Base-by-base conservation (phyloP, 306 rosid genomes). In the Corylus avellana region DNA sequence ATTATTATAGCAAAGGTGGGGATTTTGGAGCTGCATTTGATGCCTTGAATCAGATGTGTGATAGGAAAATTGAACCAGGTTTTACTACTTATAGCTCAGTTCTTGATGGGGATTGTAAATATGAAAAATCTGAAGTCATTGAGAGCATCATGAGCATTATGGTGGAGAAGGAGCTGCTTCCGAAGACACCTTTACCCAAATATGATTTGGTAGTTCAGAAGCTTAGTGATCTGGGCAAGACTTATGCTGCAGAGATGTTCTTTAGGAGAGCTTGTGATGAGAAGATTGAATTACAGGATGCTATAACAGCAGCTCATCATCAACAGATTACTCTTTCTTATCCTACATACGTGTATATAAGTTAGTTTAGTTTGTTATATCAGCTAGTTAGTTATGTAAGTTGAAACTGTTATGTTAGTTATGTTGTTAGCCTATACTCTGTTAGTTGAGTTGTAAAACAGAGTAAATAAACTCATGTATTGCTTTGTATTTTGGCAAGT, bases 41-140 rank as follows among this genome's bases (percentile, higher is more conserved):
- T 51, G n/a, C 70, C 72, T 85, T 85, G 47, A 78, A 78, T 49
- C 73, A 83, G 72, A 85, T 87, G 87, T 59, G 62, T 61, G 81
- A 69, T 8, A 75, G 80, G 58, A 80, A 79, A 74, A 20, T 82
- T 20, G 46, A 76, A 9, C 78, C 82, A 0, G 81, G 76, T 75
- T 82, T 85, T 77, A 54, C 73, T 78, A 72, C 84, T 75, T 78
- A 46, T 67, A 75, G 82, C 70, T 83, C 82, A 20, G 74, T 87
- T 51, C 87, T 87, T 42, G 82, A 87, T 80, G 91, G 91, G 16
- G 91, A 88, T 0, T 87, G 89, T 75, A 87, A 69, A 73, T 61
- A 74, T 79, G 88, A 61, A 75, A 61, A 85, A 75, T 64, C 20
- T 57, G 78, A 77, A 82, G 88, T 78, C 9, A 29, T 74, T 49